Conservation (phyloP, 139 green algal species). For the Micromonas pusilla region DNA sequence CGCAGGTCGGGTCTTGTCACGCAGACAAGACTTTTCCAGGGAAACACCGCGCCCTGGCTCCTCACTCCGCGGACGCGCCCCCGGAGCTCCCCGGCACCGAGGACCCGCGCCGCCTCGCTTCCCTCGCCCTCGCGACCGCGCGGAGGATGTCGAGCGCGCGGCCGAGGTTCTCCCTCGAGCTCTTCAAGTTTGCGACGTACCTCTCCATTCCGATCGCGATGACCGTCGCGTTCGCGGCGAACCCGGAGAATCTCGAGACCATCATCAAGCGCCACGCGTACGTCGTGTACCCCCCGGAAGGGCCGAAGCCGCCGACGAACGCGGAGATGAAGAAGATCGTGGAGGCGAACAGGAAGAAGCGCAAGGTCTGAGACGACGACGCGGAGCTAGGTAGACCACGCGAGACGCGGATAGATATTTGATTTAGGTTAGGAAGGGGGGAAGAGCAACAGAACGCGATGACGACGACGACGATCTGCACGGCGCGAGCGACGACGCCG, state of each 20-base stretch:
- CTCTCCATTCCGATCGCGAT: slow-evolving; percentile 18
- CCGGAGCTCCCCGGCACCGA: too few species aligned
- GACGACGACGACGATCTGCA: background rate
- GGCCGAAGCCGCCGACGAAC: background rate
- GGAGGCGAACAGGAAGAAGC: background rate
- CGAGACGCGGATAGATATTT: background rate
- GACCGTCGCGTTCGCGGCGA: slow-evolving; percentile 16
- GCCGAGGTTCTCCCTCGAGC: slow-evolving; percentile 9
- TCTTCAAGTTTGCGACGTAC: slow-evolving; percentile 27
- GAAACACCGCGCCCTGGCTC: too few species aligned
- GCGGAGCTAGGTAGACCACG: background rate
- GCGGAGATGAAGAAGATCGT: background rate
- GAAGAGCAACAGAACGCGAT: background rate
- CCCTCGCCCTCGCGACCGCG: too few species aligned
- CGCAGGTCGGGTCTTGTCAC: too few species aligned
- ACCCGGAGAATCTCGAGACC: background rate
- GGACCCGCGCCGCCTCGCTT: too few species aligned
- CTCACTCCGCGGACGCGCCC: too few species aligned
- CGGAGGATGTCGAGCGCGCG: too few species aligned
- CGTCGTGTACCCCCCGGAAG: slow-evolving; percentile 16
- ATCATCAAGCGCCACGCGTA: slow-evolving; percentile 5
- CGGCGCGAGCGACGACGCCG: background rate
- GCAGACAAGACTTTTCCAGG: too few species aligned
- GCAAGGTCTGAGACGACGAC: background rate
- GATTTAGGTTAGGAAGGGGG: background rate